Evolutionary conservation across 768 basidiomycete genomes (phyloP).

Genomic region (Termitomyces bulborhizus): DNA sequence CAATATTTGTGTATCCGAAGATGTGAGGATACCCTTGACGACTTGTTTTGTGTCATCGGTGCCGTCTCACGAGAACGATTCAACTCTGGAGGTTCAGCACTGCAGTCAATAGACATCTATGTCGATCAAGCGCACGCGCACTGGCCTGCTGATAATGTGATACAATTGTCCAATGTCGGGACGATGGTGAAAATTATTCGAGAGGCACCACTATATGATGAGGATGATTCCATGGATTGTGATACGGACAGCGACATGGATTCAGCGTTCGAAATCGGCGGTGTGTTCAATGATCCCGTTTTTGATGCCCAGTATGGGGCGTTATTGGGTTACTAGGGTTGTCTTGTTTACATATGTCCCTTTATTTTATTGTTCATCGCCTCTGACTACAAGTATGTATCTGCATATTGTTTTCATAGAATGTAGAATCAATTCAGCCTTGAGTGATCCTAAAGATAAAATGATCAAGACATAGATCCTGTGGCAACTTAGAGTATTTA

Average conservation of each 20-base stretch:
- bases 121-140: conserved; percentile 16
- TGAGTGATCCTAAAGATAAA: background rate
- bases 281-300: conserved; percentile 22
- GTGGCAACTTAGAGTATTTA: background rate
- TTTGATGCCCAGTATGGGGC: conserved; percentile 21
- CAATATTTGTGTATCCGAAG: conserved; percentile 24
- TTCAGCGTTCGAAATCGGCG: conserved; percentile 18
- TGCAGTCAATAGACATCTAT: conserved; percentile 26
- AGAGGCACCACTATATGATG: conserved; percentile 7
- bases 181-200: conserved; percentile 19
- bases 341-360: background rate
- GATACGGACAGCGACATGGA: conserved; percentile 9
- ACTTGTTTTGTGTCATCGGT: conserved; percentile 22
- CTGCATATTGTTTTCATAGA: background rate
- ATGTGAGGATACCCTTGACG: conserved; percentile 18
- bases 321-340: background rate
- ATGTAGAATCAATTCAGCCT: background rate
- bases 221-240: conserved; percentile 12
- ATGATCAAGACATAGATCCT: background rate
- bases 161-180: conserved; percentile 7
- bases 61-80: conserved; percentile 20
- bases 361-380: background rate
- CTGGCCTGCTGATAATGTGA: conserved; percentile 8
- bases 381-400: background rate
- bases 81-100: conserved; percentile 14